Conservation (phyloP, 805 yeast genomes). For the Pichia scutulata region DNA sequence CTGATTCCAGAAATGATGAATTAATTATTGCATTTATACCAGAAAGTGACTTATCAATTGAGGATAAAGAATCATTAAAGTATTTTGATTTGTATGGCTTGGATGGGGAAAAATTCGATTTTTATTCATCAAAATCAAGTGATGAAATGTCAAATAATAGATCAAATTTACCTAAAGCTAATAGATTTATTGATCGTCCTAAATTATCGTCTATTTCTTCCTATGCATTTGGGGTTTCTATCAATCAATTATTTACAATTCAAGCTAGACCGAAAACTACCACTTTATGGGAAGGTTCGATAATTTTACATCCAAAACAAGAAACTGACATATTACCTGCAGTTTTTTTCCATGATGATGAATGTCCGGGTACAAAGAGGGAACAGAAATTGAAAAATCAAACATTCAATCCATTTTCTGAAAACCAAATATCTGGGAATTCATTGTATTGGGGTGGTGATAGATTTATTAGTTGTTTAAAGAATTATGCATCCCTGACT, state of each 20-base stretch:
- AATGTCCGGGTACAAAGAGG: slow-evolving; percentile 62
- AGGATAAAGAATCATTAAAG: slow-evolving; percentile 25
- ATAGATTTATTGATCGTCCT: slow-evolving; percentile 43
- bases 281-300: slow-evolving; percentile 91
- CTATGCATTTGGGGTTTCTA: slow-evolving; percentile 60
- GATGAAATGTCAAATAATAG: slow-evolving; percentile 5
- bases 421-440: slow-evolving; percentile 36
- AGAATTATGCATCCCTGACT: slow-evolving; percentile 51
- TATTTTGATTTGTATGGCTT: slow-evolving; percentile 34
- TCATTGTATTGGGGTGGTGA: slow-evolving; percentile 87
- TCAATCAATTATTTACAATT: slow-evolving; percentile 61
- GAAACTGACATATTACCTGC: slow-evolving; percentile 65
- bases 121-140: slow-evolving; percentile 14
- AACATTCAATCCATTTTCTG: slow-evolving; percentile 68
- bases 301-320: slow-evolving; percentile 61
- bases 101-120: slow-evolving; percentile 26
- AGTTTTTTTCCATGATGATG: slow-evolving; percentile 87
- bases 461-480: slow-evolving; percentile 54
- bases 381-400: slow-evolving; percentile 53
- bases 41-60: slow-evolving; percentile 32
- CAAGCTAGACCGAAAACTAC: slow-evolving; percentile 78
- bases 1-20: slow-evolving; percentile 43
- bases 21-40: slow-evolving; percentile 64
- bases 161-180: slow-evolving; percentile 19
- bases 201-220: slow-evolving; percentile 43